Evolutionary conservation across 257 asterid species (phyloP).

Genomic region (Lavandula angustifolia): DNA sequence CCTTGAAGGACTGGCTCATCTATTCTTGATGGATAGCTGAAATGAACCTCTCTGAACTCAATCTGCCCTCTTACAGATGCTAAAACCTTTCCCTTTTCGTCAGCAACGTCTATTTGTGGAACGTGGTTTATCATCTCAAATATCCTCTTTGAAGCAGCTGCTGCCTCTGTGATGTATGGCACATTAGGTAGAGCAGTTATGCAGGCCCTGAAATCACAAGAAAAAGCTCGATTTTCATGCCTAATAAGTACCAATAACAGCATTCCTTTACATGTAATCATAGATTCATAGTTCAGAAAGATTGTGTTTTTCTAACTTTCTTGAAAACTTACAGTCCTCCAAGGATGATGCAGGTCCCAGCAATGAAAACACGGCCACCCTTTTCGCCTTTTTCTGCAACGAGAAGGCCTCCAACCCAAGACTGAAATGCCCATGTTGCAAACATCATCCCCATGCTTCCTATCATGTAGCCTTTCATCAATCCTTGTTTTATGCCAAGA

Average conservation of each 20-base stretch:
- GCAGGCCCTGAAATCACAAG: constrained; percentile 32
- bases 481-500: constrained; percentile 50
- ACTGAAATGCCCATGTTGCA: constrained; percentile 46
- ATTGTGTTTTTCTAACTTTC: no score
- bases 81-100: constrained; percentile 30
- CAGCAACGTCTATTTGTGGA: constrained; percentile 35
- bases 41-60: constrained; percentile 44
- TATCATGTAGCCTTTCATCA: constrained; percentile 47
- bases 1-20: constrained; percentile 37
- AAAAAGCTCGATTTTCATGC: background rate
- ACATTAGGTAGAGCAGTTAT: constrained; percentile 45
- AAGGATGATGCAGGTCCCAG: constrained; percentile 37
- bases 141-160: constrained; percentile 39
- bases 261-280: background rate
- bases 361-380: constrained; percentile 46
- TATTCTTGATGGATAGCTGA: constrained; percentile 47
- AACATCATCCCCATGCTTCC: constrained; percentile 56
- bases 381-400: constrained; percentile 45
- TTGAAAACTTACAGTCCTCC: constrained; percentile 51
- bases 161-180: constrained; percentile 43
- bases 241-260: no score
- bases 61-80: constrained; percentile 39
- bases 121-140: constrained; percentile 43
- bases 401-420: constrained; percentile 49
- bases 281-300: background rate